Evolutionary conservation across 495 filamentous ascomycete species (phyloP).

Genomic region (Podospora pseudoanserina): DNA sequence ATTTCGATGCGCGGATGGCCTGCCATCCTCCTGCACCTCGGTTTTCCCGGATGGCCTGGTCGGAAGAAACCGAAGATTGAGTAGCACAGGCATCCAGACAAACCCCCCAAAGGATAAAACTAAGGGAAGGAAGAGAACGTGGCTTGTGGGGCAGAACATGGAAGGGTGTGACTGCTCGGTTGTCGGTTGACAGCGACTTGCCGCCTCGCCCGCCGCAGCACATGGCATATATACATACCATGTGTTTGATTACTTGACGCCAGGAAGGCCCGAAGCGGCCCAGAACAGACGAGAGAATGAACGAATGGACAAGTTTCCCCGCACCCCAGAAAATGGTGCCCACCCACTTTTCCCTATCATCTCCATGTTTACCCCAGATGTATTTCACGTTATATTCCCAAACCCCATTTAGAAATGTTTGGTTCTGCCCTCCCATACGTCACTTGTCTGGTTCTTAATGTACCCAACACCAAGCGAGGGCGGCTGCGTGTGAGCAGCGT

Average conservation of each 20-base stretch:
- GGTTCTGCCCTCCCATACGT: slow-evolving; percentile 16
- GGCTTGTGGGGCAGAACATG: slow-evolving; percentile 2
- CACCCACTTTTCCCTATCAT: background rate
- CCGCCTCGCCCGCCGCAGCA: slow-evolving; percentile 1
- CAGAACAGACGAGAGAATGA: background rate
- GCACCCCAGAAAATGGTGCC: slow-evolving; percentile 14
- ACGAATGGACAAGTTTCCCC: slow-evolving; percentile 8
- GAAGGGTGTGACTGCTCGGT: slow-evolving; percentile 1
- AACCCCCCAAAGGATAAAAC: background rate
- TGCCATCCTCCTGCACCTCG: slow-evolving; percentile 1
- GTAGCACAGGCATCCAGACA: slow-evolving; percentile 9
- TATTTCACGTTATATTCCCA: background rate
- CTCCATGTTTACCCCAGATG: background rate
- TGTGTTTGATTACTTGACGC: slow-evolving; percentile 14
- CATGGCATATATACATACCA: background rate
- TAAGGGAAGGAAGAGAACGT: slow-evolving; percentile 4
- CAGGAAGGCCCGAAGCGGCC: slow-evolving; percentile 26
- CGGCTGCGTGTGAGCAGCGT: slow-evolving; percentile 14
- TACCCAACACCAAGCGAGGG: background rate
- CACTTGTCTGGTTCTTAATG: slow-evolving; percentile 14
- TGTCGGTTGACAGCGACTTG: slow-evolving; percentile 14
- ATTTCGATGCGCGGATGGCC: background rate
- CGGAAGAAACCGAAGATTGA: slow-evolving; percentile 3
- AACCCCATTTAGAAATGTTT: slow-evolving; percentile 6
- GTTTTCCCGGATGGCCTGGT: background rate